phyloP scores from a whole-genome alignment of 352 stramenopile genomes.

The Phytophthora pistaciae region DNA sequence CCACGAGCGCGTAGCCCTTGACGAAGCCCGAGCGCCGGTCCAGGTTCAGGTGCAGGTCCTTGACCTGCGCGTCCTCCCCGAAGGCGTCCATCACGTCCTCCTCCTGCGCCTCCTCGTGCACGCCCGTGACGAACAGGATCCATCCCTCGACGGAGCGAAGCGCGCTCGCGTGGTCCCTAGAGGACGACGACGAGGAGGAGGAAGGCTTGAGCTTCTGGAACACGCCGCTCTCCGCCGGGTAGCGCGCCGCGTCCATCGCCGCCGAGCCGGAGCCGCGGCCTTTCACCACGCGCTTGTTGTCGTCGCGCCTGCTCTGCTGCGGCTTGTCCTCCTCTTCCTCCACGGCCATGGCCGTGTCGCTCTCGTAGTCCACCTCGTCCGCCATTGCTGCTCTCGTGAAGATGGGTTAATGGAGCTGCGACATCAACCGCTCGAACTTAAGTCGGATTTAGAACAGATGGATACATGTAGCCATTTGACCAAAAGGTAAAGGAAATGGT shows the following conservation, averaged over 20 bases:
- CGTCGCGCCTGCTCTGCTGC: constrained; percentile 14
- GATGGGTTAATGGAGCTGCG: background rate
- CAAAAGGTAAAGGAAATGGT: background rate
- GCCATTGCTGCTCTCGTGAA: constrained; percentile 48
- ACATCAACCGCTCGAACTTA: constrained; percentile 3
- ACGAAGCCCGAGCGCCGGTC: constrained; percentile 96
- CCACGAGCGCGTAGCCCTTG: constrained; percentile 96
- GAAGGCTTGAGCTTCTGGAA: constrained; percentile 78
- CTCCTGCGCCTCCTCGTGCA: constrained; percentile 97
- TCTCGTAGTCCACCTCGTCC: constrained; percentile 90
- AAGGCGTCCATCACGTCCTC: constrained; percentile 97
- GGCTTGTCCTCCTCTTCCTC: constrained; percentile 75
- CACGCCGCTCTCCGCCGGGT: constrained; percentile 74
- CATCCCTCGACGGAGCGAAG: constrained; percentile 96
- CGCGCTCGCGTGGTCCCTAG: constrained; percentile 54
- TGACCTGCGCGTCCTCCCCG: constrained; percentile 95
- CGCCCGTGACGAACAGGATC: constrained; percentile 95
- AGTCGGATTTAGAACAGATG: background rate
- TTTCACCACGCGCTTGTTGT: constrained; percentile 61
- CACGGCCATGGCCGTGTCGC: constrained; percentile 85
- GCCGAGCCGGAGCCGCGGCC: constrained; percentile 71
- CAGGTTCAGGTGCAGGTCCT: constrained; percentile 97
- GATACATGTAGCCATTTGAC: constrained; percentile 16
- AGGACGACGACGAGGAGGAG: background rate
- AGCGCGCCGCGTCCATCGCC: constrained; percentile 81